Evolutionary conservation across 768 basidiomycete genomes (phyloP).

Genomic region (Boletus barrowsii): DNA sequence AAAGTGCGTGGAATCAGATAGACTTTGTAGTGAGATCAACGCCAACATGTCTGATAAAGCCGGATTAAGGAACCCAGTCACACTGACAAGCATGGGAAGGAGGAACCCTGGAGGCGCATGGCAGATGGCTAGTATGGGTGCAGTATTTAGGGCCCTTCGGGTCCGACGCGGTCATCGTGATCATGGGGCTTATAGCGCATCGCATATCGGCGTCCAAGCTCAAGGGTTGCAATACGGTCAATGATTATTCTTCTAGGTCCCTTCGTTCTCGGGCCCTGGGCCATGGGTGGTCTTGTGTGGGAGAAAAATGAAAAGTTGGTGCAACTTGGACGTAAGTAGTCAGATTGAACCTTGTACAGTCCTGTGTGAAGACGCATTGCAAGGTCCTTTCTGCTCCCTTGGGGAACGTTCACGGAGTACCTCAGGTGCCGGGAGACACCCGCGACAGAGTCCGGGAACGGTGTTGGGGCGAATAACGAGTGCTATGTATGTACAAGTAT

Average conservation of each 20-base stretch:
- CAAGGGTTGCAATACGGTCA: neutral
- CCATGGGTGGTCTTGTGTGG: neutral
- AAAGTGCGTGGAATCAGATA: neutral
- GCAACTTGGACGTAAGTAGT: neutral
- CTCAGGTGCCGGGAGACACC: too few relatives aligned
- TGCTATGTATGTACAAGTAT: neutral
- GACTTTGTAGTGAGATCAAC: conserved; percentile 1
- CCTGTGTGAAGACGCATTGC: neutral
- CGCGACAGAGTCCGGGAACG: neutral
- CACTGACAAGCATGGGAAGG: conserved; percentile 6
- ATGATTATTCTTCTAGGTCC: neutral
- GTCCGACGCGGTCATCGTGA: neutral
- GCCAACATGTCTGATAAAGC: neutral
- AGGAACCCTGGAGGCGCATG: too few relatives aligned
- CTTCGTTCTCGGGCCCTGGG: neutral
- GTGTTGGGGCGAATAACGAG: neutral
- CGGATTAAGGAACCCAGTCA: neutral
- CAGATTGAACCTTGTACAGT: conserved; percentile 4
- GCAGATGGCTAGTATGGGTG: too few relatives aligned
- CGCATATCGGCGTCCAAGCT: neutral
- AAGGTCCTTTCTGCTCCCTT: too few relatives aligned
- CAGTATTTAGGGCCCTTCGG: neutral
- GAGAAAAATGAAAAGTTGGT: neutral
- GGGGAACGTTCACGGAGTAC: too few relatives aligned
- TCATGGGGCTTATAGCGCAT: neutral